Base-by-base conservation (phyloP, 495 filamentous ascomycete genomes). In the Aspergillus saccharolyticus region DNA sequence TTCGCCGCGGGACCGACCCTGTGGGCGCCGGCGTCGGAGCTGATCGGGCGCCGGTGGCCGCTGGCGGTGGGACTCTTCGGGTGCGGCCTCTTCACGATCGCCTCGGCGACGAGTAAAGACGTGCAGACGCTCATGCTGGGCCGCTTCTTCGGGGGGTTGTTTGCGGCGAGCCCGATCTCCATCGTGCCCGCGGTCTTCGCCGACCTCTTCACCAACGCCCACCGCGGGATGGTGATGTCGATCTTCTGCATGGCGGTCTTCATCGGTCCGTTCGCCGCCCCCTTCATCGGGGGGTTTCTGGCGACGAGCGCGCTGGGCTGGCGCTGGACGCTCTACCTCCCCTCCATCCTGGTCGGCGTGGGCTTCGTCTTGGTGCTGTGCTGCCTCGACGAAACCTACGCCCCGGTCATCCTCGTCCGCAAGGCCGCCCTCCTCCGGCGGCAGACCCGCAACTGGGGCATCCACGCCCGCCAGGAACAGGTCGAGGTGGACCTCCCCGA, bases 21-120 rank as follows among this genome's bases (percentile, higher is more conserved):
- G n/a, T 86, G 77, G 74, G 82, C 77, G 1, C 91, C 91, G 0
- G 70, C 88, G 15, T 91, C 88, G 12, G 91, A 97, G 66, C 72
- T 97, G 20, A 81, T 81, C 58, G 91, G 91, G 20, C 65, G 81
- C n/a, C 80, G 77, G 47, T 63, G 62, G 61, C 84, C 84, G 2
- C 63, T 87, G 6, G 75, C 78, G 24, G 58, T 79, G 19, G 81
- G 80, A 25, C 69, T 80, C 45, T 55, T 81, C 18, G 66, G 75
- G 20, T 83, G 82, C 45, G 74, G 72, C 0, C 73, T 85, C 46
- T 86, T 86, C 58, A 75, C 74, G 1, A 73, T 85, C 44, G 79
- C 75, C 8, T 77, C 78, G 10, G 83, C 80, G 4, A 73, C 82
- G 70, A 81, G 72, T 56, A 83, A 78, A 20, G 83, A 87, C 58